Percentiles rank a stretch among this genome's conserved stretches.
These are phyloP conservation scores for Cyberlindnera maritima DNA, from an alignment of 805 yeast genomes.

Conservation along the genomic window DNA sequence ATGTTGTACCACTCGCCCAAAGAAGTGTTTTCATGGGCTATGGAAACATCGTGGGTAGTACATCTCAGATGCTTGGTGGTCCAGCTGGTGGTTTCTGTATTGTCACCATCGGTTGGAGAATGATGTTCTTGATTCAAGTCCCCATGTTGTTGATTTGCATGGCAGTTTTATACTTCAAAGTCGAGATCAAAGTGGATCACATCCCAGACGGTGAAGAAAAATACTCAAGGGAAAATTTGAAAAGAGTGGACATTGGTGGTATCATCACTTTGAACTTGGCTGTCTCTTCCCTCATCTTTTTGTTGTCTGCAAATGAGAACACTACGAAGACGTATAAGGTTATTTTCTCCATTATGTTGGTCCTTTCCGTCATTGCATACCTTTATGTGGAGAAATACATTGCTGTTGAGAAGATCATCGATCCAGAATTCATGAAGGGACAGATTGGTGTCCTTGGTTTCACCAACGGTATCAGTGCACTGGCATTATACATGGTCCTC, in stretches of 20 bases:
- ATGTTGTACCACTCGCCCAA: slow-evolving; percentile 50
- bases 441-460: slow-evolving; percentile 37
- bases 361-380: slow-evolving; percentile 25
- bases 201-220: slow-evolving; percentile 28
- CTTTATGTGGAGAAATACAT: slow-evolving; percentile 35
- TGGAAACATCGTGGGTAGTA: slow-evolving; percentile 37
- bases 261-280: slow-evolving; percentile 34
- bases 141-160: slow-evolving; percentile 33
- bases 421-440: slow-evolving; percentile 38
- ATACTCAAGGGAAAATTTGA: slow-evolving; percentile 32
- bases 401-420: slow-evolving; percentile 39
- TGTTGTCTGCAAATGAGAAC: slow-evolving; percentile 30
- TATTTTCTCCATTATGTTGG: slow-evolving; percentile 13
- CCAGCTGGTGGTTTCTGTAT: slow-evolving; percentile 41
- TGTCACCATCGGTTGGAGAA: slow-evolving; percentile 41
- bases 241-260: slow-evolving; percentile 41
- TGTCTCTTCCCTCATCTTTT: slow-evolving; percentile 34
- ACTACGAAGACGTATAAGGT: slow-evolving; percentile 11
- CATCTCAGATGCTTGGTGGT: slow-evolving; percentile 43
- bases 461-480: slow-evolving; percentile 36
- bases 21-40: slow-evolving; percentile 55
- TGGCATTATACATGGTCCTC: slow-evolving; percentile 34
- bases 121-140: slow-evolving; percentile 42
- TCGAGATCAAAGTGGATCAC: slow-evolving; percentile 32
- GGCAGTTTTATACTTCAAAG: slow-evolving; percentile 22